Conservation (phyloP, 1,139 yeast genomes). For the Suhomyces maxii region DNA sequence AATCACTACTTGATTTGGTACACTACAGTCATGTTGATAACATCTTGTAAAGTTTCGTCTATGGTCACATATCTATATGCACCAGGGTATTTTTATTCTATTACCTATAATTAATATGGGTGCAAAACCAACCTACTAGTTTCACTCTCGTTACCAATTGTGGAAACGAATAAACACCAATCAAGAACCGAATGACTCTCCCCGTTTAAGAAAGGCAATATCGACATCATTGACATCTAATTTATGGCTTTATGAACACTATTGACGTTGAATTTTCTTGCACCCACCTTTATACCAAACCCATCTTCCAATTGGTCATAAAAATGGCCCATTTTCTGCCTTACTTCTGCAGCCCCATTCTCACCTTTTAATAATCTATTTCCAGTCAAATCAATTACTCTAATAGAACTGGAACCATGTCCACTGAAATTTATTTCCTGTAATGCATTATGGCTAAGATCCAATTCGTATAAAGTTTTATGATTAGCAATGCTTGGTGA, state of each 20-base stretch:
- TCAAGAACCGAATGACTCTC: no score
- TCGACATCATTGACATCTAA: no score
- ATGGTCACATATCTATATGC: no score
- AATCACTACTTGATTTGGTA: no score
- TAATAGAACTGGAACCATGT: conserved; percentile 9
- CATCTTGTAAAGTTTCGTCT: no score
- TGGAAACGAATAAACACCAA: no score
- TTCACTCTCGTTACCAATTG: no score
- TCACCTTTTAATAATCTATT: conserved; percentile 18
- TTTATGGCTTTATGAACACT: conserved; percentile 19
- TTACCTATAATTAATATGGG: no score
- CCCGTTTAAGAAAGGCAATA: no score
- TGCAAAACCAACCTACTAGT: no score
- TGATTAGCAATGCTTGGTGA: conserved; percentile 4
- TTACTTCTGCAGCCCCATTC: neutral
- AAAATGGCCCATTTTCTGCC: conserved; percentile 18
- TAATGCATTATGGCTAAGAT: conserved; percentile 11
- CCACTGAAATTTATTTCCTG: conserved; percentile 10
- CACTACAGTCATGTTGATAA: no score
- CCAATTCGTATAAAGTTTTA: conserved; percentile 3
- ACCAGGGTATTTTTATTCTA: no score
- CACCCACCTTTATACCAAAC: conserved; percentile 22
- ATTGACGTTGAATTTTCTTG: conserved; percentile 28
- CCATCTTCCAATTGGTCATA: conserved; percentile 26
- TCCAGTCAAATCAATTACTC: conserved; percentile 22